Evolutionary conservation across 2,329 filamentous ascomycete genomes (phyloP).

Genomic region (Aspergillus neotritici): DNA sequence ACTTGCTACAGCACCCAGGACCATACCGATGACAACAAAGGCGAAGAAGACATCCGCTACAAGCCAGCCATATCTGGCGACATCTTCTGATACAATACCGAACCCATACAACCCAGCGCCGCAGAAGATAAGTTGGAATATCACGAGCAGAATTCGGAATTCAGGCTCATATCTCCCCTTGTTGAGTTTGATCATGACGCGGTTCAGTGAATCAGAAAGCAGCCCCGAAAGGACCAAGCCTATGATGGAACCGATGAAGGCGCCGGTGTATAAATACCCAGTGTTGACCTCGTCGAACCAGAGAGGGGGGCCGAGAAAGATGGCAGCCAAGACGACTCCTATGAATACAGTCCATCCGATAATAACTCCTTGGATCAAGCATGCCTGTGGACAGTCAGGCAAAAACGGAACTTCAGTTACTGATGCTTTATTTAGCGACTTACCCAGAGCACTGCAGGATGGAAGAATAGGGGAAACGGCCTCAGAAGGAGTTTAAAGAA

Average conservation of each 20-base stretch:
- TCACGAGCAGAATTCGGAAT: slow-evolving; percentile 75
- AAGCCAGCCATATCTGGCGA: slow-evolving; percentile 60
- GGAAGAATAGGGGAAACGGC: slow-evolving; percentile 74
- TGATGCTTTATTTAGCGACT: slow-evolving; percentile 33
- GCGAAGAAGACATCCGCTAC: slow-evolving; percentile 77
- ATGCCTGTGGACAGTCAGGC: slow-evolving; percentile 37
- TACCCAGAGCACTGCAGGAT: slow-evolving; percentile 78
- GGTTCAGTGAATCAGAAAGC: slow-evolving; percentile 67
- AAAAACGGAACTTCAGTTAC: neutral
- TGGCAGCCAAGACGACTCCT: slow-evolving; percentile 71
- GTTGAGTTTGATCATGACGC: slow-evolving; percentile 66
- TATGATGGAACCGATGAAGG: slow-evolving; percentile 74
- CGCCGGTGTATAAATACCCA: slow-evolving; percentile 80
- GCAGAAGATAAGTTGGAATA: slow-evolving; percentile 74
- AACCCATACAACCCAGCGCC: slow-evolving; percentile 79
- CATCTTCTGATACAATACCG: slow-evolving; percentile 63
- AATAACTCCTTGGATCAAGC: slow-evolving; percentile 77
- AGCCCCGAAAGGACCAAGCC: slow-evolving; percentile 72
- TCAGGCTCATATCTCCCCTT: slow-evolving; percentile 84
- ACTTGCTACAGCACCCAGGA: slow-evolving; percentile 79
- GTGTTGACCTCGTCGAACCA: slow-evolving; percentile 76
- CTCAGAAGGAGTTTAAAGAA: slow-evolving; percentile 63
- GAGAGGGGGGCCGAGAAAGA: slow-evolving; percentile 74
- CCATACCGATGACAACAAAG: slow-evolving; percentile 82
- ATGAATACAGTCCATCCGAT: slow-evolving; percentile 97